Base-by-base conservation (phyloP, 345 rosid species). In the Salix exigua region DNA sequence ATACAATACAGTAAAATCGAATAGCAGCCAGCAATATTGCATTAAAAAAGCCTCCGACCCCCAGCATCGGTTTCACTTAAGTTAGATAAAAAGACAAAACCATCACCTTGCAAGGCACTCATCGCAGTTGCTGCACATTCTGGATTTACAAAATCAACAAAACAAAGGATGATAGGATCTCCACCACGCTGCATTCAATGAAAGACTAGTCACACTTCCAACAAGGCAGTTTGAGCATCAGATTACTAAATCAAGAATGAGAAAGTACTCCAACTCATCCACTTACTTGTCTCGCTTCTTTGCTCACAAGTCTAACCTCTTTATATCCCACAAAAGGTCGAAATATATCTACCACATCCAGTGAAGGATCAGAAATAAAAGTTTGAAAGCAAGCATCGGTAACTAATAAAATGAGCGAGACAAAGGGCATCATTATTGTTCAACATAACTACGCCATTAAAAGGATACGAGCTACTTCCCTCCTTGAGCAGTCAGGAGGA, bases 381-480 rank as follows among this genome's bases (percentile, higher is more conserved):
- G 5, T 53, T 1, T 18, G 7, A 61, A 62, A 8, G 31, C 11
- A 77, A 4, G 31, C 17, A 2, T 31, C 60, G 12, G 17, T 9
- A 12, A n/a, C 18, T 65, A 18, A 48, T 62, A 44, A 50, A 38
- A 79, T 18, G 53, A 50, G 18, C 7, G 28, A 67, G 33, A 31
- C 18, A 65, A 66, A 38, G 18, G 25, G n/a, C 58, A 75, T 5
- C 30, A 26, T 19, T 23, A 42, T 38, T 18, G 62, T 55, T 53
- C 73, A 73, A 60, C 62, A 76, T 42, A 25, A 42, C 28, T 7
- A 55, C 71, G n/a, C 4, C 28, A 48, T 61, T 28, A 42, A 77
- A 62, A 91, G 97, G 98, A 94, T 90, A 94, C 94, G 94, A 31
- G 97, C 93, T 72, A 94, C 95, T 86, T 91, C 95, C 75, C 97